Percentiles rank a stretch among this genome's conserved stretches.
Evolutionary conservation across 2,329 filamentous ascomycete species (phyloP).

Genomic region (Neopestalotiopsis clavispora): DNA sequence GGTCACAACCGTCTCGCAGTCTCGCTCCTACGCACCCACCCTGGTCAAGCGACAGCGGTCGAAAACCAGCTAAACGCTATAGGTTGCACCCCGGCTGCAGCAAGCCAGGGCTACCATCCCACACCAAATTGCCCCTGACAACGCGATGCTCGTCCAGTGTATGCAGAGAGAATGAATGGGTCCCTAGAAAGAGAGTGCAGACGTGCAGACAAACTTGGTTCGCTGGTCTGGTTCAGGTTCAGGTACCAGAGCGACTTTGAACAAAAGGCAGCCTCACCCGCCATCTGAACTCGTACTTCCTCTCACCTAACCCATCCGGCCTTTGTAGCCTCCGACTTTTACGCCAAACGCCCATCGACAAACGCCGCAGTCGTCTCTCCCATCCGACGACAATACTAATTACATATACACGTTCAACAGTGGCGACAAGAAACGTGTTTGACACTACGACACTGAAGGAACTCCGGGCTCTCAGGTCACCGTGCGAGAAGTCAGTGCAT

Average conservation of each 20-base stretch:
- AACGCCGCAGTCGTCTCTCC: conserved; percentile 18
- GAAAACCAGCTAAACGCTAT: conserved; percentile 21
- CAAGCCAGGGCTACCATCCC: conserved; percentile 15
- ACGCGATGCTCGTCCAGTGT: conserved; percentile 15
- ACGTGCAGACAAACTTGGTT: background rate
- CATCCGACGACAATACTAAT: conserved; percentile 14
- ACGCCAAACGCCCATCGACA: conserved; percentile 1
- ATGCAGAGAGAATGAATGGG: background rate
- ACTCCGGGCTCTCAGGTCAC: background rate
- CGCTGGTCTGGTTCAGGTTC: background rate
- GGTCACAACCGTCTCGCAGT: background rate
- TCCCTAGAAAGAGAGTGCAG: conserved; percentile 1
- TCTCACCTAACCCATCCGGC: conserved; percentile 19
- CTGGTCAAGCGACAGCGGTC: conserved; percentile 20
- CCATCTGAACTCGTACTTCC: conserved; percentile 11
- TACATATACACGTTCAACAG: conserved; percentile 6
- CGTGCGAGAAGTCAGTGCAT: conserved; percentile 8
- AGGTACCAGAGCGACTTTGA: conserved; percentile 7
- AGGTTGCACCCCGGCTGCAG: conserved; percentile 12
- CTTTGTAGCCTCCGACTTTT: conserved; percentile 21
- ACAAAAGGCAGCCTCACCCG: conserved; percentile 23
- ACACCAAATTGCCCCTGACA: conserved; percentile 24
- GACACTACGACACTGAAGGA: conserved; percentile 14
- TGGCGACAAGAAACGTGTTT: conserved; percentile 16
- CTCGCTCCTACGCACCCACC: background rate